Base-by-base conservation (phyloP, 805 yeast species). In the Spathaspora gorwiae region DNA sequence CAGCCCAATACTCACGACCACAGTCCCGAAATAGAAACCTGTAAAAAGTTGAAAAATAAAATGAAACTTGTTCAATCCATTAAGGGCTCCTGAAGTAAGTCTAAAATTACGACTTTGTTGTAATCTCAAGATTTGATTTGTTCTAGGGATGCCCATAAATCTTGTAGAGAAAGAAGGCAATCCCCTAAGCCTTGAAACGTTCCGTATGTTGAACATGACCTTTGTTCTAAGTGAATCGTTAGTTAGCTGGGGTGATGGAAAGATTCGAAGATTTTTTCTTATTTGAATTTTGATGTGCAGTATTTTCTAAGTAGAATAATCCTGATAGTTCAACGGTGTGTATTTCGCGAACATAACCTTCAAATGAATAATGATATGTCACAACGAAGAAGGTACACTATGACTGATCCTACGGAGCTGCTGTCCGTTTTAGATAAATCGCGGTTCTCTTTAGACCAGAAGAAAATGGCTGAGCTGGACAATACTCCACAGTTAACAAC, bases 1-100 rank as follows among this genome's bases (percentile, higher is more conserved):
- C 57, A 33, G 68, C 7, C 73, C 74, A 19, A 58, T 43, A 42
- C 69, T 65, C 5, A 71, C 70, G 5, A 70, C 36, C 26, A 70
- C 55, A 5, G 72, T 72, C 5, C 75, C 76, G 37, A 70, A 49
- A 49, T 71, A 71, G 6, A 71, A 75, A 9, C 74, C 75, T 12
- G 73, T 68, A n/a, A 66, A 38, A 19, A 70, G 9, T 29, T 29
- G 32, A 11, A 29, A 9, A 9, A 29, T 9, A 29, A 9, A 11
- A 29, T 29, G 9, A 29, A 29, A 3, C 12, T 9, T 11, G 9
- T 29, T 29, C 32, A 29, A 29, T 29, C 32, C 32, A 9, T 29
- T 29, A 29, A 29, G 12, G 32, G 32, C 32, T 29, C 32, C 12
- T 9, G 32, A 6, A 29, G 32, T 29, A 29, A 29, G 5, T 29